A percentile compares a stretch with the other conserved stretches of the same genome.
phyloP scores from a whole-genome alignment of 2,329 filamentous ascomycete species.

The Penicillium sp. region DNA sequence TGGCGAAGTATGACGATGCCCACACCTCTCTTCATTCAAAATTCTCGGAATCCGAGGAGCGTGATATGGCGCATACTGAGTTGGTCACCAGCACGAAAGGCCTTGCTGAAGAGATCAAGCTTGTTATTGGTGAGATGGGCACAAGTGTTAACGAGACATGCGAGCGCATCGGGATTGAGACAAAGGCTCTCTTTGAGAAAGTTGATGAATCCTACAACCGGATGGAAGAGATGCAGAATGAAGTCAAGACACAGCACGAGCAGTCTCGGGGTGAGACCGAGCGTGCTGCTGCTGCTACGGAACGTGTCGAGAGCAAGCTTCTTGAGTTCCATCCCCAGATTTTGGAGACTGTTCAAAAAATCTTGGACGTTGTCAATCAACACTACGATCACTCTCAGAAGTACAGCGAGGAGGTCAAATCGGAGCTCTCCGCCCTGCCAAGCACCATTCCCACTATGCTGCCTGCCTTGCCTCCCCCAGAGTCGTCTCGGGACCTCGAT shows the following conservation, averaged over 20 bases:
- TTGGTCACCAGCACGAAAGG: slow-evolving; percentile 75
- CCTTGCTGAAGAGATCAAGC: slow-evolving; percentile 83
- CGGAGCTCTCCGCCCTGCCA: slow-evolving; percentile 55
- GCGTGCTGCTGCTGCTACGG: slow-evolving; percentile 72
- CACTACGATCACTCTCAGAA: slow-evolving; percentile 87
- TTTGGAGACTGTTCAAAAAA: slow-evolving; percentile 80
- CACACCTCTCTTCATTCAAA: slow-evolving; percentile 75
- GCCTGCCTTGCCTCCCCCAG: slow-evolving; percentile 51
- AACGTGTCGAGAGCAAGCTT: slow-evolving; percentile 76
- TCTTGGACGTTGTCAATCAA: slow-evolving; percentile 78
- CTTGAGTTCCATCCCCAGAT: slow-evolving; percentile 87
- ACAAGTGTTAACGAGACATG: slow-evolving; percentile 78
- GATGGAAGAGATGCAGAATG: slow-evolving; percentile 71
- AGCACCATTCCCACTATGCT: slow-evolving; percentile 61
- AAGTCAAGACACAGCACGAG: slow-evolving; percentile 77
- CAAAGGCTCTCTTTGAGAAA: slow-evolving; percentile 80
- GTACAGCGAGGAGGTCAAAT: slow-evolving; percentile 64
- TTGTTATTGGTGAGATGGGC: slow-evolving; percentile 82
- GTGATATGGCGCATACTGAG: slow-evolving; percentile 72
- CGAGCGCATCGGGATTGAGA: slow-evolving; percentile 85
- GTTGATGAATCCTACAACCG: slow-evolving; percentile 78
- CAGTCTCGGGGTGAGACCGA: slow-evolving; percentile 80
- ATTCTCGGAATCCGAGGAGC: slow-evolving; percentile 71
- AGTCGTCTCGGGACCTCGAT: slow-evolving; percentile 53
- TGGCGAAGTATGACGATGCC: slow-evolving; percentile 86